These are phyloP conservation scores for Gypsophila paniculata DNA, from an alignment of 179 eudicot genomes.

Conservation along the genomic window DNA sequence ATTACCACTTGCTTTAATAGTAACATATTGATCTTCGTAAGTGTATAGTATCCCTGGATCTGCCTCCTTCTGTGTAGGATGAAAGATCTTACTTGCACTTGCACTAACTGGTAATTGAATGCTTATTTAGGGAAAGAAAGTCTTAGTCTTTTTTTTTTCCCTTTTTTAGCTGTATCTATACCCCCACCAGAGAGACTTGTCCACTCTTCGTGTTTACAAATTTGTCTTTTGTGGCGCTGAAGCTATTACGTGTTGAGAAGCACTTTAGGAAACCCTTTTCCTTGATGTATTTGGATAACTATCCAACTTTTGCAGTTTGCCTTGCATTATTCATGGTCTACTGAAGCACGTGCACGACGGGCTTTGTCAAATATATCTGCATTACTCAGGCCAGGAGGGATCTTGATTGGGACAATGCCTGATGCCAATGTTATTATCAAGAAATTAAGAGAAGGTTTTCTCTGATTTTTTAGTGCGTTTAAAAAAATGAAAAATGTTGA, in stretches of 20 bases:
- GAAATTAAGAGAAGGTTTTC: slow-evolving; percentile 82
- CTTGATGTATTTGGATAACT: slow-evolving; percentile 4
- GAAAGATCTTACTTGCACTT: neutral
- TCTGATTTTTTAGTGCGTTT: slow-evolving; percentile 13
- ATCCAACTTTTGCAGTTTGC: slow-evolving; percentile 66
- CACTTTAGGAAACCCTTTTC: neutral
- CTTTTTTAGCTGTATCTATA: neutral
- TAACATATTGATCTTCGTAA: too few relatives aligned
- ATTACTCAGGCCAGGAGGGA: slow-evolving; percentile 94
- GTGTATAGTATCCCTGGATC: neutral
- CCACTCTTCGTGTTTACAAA: neutral
- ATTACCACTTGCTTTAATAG: neutral
- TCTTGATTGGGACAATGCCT: slow-evolving; percentile 96
- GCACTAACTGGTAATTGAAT: neutral
- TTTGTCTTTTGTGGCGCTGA: slow-evolving; percentile 4
- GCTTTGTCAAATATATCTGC: slow-evolving; percentile 95
- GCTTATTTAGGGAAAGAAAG: neutral
- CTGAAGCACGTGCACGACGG: slow-evolving; percentile 96
- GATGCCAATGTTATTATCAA: slow-evolving; percentile 92
- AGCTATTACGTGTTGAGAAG: neutral
- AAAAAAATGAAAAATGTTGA: neutral
- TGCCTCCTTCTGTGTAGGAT: neutral
- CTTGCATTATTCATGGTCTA: slow-evolving; percentile 98
- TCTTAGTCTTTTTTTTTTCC: neutral
- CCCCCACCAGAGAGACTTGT: neutral